A percentile compares a stretch with the other conserved stretches of the same genome.
phyloP scores from a whole-genome alignment of 345 rosid genomes.

The Pistacia atlantica region DNA sequence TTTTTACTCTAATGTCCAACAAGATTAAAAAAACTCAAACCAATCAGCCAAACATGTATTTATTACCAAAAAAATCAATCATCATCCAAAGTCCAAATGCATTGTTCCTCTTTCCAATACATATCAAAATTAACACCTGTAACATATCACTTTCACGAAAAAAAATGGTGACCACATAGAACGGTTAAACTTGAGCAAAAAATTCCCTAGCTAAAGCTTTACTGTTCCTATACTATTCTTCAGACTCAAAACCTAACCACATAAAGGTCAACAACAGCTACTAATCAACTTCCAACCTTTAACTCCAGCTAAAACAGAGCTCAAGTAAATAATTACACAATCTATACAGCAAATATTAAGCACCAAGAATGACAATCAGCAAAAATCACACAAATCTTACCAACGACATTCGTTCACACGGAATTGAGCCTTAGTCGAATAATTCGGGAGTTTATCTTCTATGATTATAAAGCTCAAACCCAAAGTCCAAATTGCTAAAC shows the following conservation, averaged over 20 bases:
- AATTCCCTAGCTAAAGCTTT: not conserved
- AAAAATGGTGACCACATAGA: not conserved
- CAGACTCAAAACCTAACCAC: not conserved
- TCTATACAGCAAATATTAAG: not conserved
- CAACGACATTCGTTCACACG: not conserved
- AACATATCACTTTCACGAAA: not conserved
- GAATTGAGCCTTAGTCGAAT: not conserved
- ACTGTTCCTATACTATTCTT: not conserved
- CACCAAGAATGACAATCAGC: not conserved
- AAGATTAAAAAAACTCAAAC: not conserved
- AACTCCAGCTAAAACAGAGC: slow-evolving; percentile 1
- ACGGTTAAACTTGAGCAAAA: not conserved
- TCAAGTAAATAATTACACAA: not conserved
- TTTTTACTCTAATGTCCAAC: not conserved
- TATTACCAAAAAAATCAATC: not conserved
- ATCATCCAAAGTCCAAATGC: not conserved
- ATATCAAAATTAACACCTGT: not conserved
- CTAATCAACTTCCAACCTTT: slow-evolving; percentile 1
- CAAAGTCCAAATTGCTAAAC: not conserved
- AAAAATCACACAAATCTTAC: not conserved
- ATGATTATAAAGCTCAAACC: not conserved
- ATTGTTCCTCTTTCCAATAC: not conserved
- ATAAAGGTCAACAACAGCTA: not conserved
- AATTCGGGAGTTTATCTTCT: not conserved
- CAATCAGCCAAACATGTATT: not conserved